Evolutionary conservation across 2,329 filamentous ascomycete genomes (phyloP).

Genomic region (Neopestalotiopsis rosae): DNA sequence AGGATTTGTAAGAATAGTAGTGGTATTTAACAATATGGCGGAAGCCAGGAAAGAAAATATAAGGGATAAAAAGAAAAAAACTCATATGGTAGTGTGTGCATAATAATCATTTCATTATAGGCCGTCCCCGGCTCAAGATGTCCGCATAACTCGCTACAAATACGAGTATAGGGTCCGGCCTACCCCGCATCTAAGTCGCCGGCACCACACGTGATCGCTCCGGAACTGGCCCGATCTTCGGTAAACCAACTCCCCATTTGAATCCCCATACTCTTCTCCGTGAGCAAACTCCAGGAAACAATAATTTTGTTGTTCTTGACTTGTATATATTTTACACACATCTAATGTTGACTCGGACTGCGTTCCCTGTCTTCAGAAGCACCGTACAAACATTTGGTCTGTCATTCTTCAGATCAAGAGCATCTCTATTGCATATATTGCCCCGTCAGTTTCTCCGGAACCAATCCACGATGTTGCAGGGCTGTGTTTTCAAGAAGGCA

Average conservation of each 20-base stretch:
- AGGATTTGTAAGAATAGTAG: background rate
- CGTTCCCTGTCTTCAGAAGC: background rate
- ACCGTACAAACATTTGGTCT: background rate
- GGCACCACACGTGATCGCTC: background rate
- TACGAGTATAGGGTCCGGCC: background rate
- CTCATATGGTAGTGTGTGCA: too few species aligned
- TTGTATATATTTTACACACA: background rate
- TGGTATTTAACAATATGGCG: background rate
- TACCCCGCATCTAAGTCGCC: background rate
- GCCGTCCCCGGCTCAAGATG: background rate
- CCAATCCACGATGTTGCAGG: conserved; percentile 29
- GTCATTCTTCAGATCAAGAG: background rate
- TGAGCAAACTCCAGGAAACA: background rate
- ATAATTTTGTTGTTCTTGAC: background rate
- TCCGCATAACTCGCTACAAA: background rate
- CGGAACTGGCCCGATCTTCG: background rate
- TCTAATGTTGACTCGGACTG: background rate
- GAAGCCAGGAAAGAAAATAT: background rate
- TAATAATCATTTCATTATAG: background rate
- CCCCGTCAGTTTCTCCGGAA: background rate
- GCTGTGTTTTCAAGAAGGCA: conserved; percentile 50
- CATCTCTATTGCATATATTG: background rate
- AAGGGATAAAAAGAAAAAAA: background rate
- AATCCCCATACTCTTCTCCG: background rate
- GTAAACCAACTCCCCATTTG: background rate